Base-by-base conservation (phyloP, 805 yeast species). In the Myxozyma sirexii region DNA sequence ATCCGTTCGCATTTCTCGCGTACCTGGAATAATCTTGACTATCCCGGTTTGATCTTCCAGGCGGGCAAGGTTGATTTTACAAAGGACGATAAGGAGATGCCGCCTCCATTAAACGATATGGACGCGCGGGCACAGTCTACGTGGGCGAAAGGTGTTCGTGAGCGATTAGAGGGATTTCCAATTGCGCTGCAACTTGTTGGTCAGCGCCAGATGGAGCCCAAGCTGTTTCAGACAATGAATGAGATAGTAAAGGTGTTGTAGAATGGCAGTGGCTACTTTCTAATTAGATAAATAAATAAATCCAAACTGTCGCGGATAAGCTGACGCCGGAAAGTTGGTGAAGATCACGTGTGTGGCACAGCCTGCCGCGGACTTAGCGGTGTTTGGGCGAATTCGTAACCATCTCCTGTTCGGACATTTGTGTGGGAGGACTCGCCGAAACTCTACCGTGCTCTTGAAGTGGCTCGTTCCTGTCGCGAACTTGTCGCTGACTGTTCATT, bases 201-300 rank as follows among this genome's bases (percentile, higher is more conserved):
- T 17, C 67, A 63, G 51, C 54, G 66, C 23, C 66, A 62, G 57
- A 61, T 62, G 66, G 67, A 63, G 62, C 66, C 67, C 7, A 59
- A 61, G 50, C 55, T 63, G 35, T 63, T 63, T 53, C 66, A 63
- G 54, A 59, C 64, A 13, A 54, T 56, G 59, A 37, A 47, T 33
- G 58, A 29, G 31, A 49, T 63, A n/a, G 39, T 49, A 15, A 50
- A 51, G 23, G 47, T 52, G 12, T 41, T 51, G 47, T 51, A 51
- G n/a, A n/a, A n/a, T n/a, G n/a, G n/a, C n/a, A n/a, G n/a, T n/a
- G n/a, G n/a, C n/a, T n/a, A n/a, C n/a, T n/a, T n/a, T n/a, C n/a
- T n/a, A n/a, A n/a, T n/a, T n/a, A n/a, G n/a, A n/a, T n/a, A n/a
- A n/a, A n/a, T n/a, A n/a, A n/a, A n/a, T n/a, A n/a, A n/a, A n/a